Evolutionary conservation across 257 asterid genomes (phyloP).

Genomic region (Echites panduratus): DNA sequence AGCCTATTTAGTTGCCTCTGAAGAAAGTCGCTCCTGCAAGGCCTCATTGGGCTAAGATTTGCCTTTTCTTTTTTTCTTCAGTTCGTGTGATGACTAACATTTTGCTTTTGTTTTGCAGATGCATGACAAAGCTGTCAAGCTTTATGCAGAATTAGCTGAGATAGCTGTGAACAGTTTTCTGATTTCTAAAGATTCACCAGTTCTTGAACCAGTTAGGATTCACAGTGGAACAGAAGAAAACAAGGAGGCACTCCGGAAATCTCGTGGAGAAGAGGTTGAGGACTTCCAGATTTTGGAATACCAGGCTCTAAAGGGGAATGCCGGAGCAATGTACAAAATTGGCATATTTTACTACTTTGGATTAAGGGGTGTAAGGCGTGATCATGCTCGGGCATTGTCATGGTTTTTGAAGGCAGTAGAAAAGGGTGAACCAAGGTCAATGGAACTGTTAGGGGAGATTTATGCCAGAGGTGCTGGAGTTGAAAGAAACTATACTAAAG

Average conservation of each 20-base stretch:
- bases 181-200: slow-evolving; percentile 90
- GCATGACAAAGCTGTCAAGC: slow-evolving; percentile 83
- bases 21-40: not conserved
- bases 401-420: slow-evolving; percentile 94
- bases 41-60: not conserved
- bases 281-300: slow-evolving; percentile 95
- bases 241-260: slow-evolving; percentile 87
- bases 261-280: slow-evolving; percentile 97
- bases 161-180: slow-evolving; percentile 87
- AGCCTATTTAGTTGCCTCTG: not conserved
- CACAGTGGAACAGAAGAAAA: slow-evolving; percentile 98
- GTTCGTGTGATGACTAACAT: not conserved
- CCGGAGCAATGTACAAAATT: slow-evolving; percentile 90
- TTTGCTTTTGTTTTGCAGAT: slow-evolving; percentile 43
- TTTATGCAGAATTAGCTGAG: slow-evolving; percentile 95
- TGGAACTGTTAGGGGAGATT: slow-evolving; percentile 99
- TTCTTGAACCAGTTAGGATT: slow-evolving; percentile 88
- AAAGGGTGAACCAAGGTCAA: slow-evolving; percentile 89
- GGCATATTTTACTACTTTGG: slow-evolving; percentile 94
- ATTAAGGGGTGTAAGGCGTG: slow-evolving; percentile 91
- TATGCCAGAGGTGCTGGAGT: slow-evolving; percentile 97
- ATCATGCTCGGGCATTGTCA: slow-evolving; percentile 77
- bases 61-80: not conserved
- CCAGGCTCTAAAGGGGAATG: slow-evolving; percentile 94
- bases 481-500: slow-evolving; percentile 86